Evolutionary conservation across 169 alveolate genomes (phyloP), one percentile per base, ranked within the genome.

Genomic region (Plasmodium berghei): DNA sequence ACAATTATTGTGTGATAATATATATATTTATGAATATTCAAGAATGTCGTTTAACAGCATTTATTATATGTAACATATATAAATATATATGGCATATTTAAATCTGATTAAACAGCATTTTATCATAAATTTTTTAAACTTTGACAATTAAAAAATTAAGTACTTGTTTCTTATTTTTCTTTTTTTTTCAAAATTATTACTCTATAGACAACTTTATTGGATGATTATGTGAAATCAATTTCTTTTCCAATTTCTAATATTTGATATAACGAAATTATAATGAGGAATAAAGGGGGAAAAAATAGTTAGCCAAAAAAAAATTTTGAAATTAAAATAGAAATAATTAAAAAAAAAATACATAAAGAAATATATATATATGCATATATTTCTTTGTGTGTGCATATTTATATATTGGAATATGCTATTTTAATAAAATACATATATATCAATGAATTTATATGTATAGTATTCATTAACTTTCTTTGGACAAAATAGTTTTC

Each of bases 191-290:
- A 58, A 0, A 9, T 22, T 59, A 72, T 59, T 72, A 34, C 24
- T 72, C 55, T 72, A 48, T 12, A 72, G 85, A 18, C 69, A 72
- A 20, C 42, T 54, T 34, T 49, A 20, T 34, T 59, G 62, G 85
- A 54, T 18, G 26, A 66, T 12, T 42, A 72, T 14, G 20, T 49
- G 6, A 52, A 54, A 72, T 52, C 12, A 42, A 26, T 5, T 72
- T 45, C 69, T 40, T 70, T 72, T 72, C 85, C 85, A 52, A 72
- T 52, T 16, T 49, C 48, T 16, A 58, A 58, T 58, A 58, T 16
- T 58, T 58, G 14, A 18, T 58, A 58, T 58, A 20, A 58, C 10
- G 22, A 12, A 58, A 18, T 58, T 58, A 14, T 9, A 24, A 24
- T 16, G 26, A 9, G 9, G n/a, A 24, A 20, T 16, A 20, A n/a